These are phyloP conservation scores for Chalaropsis ovoidea DNA, from an alignment of 2,329 filamentous ascomycete species.

Conservation along the genomic window DNA sequence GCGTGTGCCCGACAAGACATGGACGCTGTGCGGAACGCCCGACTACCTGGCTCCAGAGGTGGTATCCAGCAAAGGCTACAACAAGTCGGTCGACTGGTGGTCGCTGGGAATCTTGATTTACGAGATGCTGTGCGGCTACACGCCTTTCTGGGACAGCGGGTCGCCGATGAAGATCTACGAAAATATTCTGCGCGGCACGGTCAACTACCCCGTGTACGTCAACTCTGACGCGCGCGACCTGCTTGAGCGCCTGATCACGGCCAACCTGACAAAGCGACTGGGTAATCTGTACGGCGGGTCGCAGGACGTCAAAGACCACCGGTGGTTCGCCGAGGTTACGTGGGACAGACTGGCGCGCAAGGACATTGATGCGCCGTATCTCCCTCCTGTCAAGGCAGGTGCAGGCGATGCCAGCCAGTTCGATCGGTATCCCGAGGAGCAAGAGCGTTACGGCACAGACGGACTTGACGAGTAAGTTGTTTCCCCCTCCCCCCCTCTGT, in stretches of 20 bases:
- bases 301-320: constrained; percentile 86
- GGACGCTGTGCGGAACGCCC: constrained; percentile 94
- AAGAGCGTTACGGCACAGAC: constrained; percentile 72
- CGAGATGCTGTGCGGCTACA: constrained; percentile 98
- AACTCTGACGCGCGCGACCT: constrained; percentile 90
- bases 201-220: constrained; percentile 95
- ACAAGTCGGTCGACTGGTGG: constrained; percentile 99
- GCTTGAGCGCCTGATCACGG: constrained; percentile 83
- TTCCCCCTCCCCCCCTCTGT: constrained; percentile 13
- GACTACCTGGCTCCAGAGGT: constrained; percentile 97
- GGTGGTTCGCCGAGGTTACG: constrained; percentile 95
- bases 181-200: constrained; percentile 89
- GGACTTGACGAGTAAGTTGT: constrained; percentile 71
- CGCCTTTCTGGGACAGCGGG: constrained; percentile 96
- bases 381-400: constrained; percentile 86
- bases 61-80: constrained; percentile 98
- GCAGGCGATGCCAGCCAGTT: constrained; percentile 95
- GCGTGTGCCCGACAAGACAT: constrained; percentile 95
- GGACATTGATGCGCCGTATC: constrained; percentile 96
- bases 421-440: constrained; percentile 95
- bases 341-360: constrained; percentile 92
- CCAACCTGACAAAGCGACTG: constrained; percentile 86
- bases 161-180: constrained; percentile 99
- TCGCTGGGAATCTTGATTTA: constrained; percentile 96
- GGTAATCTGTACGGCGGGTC: constrained; percentile 88